These are phyloP conservation scores for Candida sonorensis DNA, from an alignment of 805 yeast species.

Conservation along the genomic window DNA sequence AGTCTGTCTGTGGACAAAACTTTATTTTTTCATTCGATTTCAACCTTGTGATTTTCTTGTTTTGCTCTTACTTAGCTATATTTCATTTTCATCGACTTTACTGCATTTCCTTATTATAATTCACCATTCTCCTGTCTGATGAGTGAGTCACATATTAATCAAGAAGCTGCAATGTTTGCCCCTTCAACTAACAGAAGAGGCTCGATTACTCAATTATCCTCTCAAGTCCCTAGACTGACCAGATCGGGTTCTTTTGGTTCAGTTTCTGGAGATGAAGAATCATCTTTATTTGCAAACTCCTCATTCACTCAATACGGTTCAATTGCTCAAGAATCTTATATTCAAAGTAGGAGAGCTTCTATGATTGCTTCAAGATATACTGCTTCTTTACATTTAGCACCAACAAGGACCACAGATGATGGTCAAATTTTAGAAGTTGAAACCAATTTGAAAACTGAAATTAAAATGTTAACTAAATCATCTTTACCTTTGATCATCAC, in stretches of 20 bases:
- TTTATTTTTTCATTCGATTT: too few species aligned
- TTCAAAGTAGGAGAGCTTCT: slow-evolving; percentile 23
- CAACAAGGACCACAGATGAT: slow-evolving; percentile 15
- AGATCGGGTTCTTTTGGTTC: slow-evolving; percentile 8
- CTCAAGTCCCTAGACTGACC: slow-evolving; percentile 4
- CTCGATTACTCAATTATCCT: slow-evolving; percentile 13
- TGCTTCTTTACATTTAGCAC: slow-evolving; percentile 9
- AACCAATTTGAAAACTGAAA: slow-evolving; percentile 32
- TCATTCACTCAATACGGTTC: slow-evolving; percentile 16
- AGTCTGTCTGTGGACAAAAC: too few species aligned
- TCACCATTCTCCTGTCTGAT: background rate
- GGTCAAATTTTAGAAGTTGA: slow-evolving; percentile 32
- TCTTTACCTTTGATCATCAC: slow-evolving; percentile 48
- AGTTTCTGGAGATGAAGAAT: slow-evolving; percentile 7
- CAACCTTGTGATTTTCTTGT: too few species aligned
- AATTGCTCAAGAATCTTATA: slow-evolving; percentile 12
- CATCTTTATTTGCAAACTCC: slow-evolving; percentile 4
- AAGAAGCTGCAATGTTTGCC: slow-evolving; percentile 9
- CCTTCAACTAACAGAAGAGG: slow-evolving; percentile 15
- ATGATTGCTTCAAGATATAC: slow-evolving; percentile 13
- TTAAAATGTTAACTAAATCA: slow-evolving; percentile 31
- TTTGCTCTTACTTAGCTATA: too few species aligned
- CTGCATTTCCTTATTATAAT: too few species aligned
- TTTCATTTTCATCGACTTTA: too few species aligned
- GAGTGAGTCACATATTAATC: slow-evolving; percentile 7